phyloP scores from a whole-genome alignment of 331 rosid species.

The Saraca asoca region DNA sequence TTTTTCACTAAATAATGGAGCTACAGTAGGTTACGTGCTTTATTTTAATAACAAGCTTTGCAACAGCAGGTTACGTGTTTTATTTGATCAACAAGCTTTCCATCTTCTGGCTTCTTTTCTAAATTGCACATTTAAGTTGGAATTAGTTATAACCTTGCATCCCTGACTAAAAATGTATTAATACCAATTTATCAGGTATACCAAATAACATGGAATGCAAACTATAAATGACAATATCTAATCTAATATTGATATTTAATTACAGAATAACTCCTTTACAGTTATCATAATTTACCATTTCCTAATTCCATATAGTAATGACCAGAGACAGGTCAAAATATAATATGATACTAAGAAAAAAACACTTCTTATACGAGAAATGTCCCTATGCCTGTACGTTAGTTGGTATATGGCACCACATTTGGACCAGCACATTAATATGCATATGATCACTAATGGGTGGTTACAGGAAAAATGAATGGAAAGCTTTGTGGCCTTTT shows the following conservation, averaged over 20 bases:
- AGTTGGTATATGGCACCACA: constrained; percentile 11
- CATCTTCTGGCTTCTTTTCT: constrained; percentile 9
- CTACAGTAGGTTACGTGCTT: constrained; percentile 24
- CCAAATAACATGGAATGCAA: too few relatives aligned
- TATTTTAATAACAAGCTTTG: neutral
- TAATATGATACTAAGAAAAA: too few relatives aligned
- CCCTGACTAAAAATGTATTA: neutral
- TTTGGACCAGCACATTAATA: constrained; percentile 1
- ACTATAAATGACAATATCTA: too few relatives aligned
- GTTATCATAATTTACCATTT: too few relatives aligned
- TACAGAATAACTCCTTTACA: too few relatives aligned
- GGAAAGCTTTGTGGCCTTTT: constrained; percentile 46
- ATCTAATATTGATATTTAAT: too few relatives aligned
- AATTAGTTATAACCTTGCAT: neutral
- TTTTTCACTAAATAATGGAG: neutral
- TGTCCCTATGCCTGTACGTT: neutral
- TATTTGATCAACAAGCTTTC: neutral
- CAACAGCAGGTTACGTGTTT: too few relatives aligned
- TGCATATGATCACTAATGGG: constrained; percentile 18
- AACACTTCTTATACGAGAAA: too few relatives aligned
- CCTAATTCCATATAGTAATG: too few relatives aligned
- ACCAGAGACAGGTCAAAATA: too few relatives aligned
- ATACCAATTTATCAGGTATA: neutral
- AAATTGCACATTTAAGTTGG: neutral
- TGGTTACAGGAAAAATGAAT: constrained; percentile 47